Evolutionary conservation across 495 filamentous ascomycete species (phyloP), one percentile per base, ranked within the genome.

Genomic region (Penicillium fimorum): DNA sequence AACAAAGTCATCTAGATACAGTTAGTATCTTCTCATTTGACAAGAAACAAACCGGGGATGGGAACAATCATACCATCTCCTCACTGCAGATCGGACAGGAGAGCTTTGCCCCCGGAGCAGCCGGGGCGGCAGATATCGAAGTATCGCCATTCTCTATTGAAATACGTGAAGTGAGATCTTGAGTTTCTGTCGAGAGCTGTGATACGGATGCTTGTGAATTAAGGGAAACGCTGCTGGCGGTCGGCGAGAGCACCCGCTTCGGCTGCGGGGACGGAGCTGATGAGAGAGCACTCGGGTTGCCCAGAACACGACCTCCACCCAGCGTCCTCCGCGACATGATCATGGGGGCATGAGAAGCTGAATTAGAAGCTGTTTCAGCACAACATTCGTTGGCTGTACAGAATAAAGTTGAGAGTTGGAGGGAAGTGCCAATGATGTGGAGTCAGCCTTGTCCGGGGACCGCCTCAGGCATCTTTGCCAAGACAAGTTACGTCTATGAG

Each of bases 31-130:
- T 57, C 38, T 47, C 12, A 41, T 25, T 18, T 72, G 6, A 32
- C n/a, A 13, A 20, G 27, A 35, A 27, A 13, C 22, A 53, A 33
- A 42, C 5, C n/a, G 18, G 46, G 38, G 8, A 25, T 32, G 35
- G 45, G 33, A 53, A 42, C 8, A 55, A 38, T 50, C 67, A 52
- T 76, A 87, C 91, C 94, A 98, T 98, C 71, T 96, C 91, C 72
- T 97, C 94, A 63, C 87, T 89, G 72, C 94, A 98, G 56, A 98
- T 97, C 42, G 94, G 94, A 70, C 94, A 98, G 25, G 89, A 83
- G 44, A 98, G 82, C 74, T 82, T 80, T 59, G 80, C 78, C 57
- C 79, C 83, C 55, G 83, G 75, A 33, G 82, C 74, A 35, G 79
- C 75, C 55, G 79, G 77, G 17, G 81, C 74, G 32, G 77, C 73